Conservation (phyloP, 768 basidiomycete genomes). For the Jaapia argillacea region DNA sequence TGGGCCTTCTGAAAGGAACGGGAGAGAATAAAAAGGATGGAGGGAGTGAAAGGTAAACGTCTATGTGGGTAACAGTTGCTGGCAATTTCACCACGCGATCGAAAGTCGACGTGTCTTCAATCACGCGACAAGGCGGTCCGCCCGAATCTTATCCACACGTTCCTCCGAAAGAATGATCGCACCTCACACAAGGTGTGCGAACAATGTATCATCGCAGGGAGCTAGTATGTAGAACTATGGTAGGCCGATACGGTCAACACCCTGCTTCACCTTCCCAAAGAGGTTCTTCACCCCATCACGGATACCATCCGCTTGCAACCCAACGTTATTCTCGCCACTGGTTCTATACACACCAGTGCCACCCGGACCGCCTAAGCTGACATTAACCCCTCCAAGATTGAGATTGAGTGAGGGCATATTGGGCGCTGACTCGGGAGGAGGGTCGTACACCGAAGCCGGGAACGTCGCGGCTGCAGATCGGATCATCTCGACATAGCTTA, state of each 20-base stretch:
- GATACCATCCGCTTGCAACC: conserved; percentile 79
- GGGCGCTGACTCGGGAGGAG: conserved; percentile 63
- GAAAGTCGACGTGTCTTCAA: conserved; percentile 2
- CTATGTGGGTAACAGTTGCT: neutral
- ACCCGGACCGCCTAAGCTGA: conserved; percentile 82
- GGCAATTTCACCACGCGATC: neutral
- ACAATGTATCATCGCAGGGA: neutral
- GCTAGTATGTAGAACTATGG: neutral
- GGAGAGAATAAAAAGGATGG: neutral
- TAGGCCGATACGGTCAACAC: conserved; percentile 51
- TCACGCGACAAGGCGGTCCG: neutral
- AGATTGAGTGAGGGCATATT: conserved; percentile 79
- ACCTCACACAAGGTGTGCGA: neutral
- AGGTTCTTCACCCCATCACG: conserved; percentile 83
- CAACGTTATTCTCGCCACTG: conserved; percentile 52
- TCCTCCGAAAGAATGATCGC: no score
- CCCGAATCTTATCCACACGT: no score
- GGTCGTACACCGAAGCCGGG: conserved; percentile 59
- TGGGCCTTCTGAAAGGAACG: neutral
- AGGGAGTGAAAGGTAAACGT: neutral
- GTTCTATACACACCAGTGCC: conserved; percentile 83
- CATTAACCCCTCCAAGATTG: conserved; percentile 86
- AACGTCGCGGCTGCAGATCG: conserved; percentile 56
- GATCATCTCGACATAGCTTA: conserved; percentile 85
- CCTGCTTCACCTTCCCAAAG: conserved; percentile 83